Evolutionary conservation across 345 rosid genomes (phyloP).

Genomic region (Microcos paniculata): DNA sequence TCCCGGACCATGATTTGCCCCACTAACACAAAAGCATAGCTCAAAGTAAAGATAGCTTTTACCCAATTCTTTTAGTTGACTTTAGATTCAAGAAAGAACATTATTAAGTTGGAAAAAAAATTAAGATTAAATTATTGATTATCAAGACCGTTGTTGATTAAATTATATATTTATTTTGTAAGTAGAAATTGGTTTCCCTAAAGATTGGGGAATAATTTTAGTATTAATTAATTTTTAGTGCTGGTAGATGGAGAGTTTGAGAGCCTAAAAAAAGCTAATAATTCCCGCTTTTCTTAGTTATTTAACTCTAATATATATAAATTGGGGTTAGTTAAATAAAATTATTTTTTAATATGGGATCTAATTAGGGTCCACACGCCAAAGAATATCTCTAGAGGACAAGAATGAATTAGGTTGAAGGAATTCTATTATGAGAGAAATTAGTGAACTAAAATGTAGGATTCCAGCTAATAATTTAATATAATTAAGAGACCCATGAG

Average conservation of each 20-base stretch:
- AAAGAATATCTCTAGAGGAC: too few species aligned
- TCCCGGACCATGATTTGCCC: slow-evolving; percentile 2
- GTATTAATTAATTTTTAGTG: too few species aligned
- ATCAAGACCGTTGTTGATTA: neutral
- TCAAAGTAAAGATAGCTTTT: neutral
- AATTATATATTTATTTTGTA: neutral
- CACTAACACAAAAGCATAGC: neutral
- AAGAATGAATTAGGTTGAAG: neutral
- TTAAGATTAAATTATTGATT: neutral
- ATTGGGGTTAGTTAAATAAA: neutral
- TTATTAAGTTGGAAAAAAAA: neutral
- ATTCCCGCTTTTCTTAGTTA: neutral
- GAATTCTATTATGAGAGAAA: neutral
- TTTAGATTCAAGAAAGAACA: slow-evolving; percentile 15
- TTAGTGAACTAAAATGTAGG: neutral
- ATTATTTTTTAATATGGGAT: neutral
- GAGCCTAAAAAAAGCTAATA: neutral
- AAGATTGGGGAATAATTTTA: neutral
- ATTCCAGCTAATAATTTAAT: neutral
- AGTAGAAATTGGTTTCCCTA: neutral
- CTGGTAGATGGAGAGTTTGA: neutral
- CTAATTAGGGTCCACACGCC: neutral
- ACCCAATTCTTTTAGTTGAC: slow-evolving; percentile 11
- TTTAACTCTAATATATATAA: neutral
- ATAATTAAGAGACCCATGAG: neutral